Evolutionary conservation across 495 filamentous ascomycete species (phyloP).

Genomic region (Bombardia bombarda): DNA sequence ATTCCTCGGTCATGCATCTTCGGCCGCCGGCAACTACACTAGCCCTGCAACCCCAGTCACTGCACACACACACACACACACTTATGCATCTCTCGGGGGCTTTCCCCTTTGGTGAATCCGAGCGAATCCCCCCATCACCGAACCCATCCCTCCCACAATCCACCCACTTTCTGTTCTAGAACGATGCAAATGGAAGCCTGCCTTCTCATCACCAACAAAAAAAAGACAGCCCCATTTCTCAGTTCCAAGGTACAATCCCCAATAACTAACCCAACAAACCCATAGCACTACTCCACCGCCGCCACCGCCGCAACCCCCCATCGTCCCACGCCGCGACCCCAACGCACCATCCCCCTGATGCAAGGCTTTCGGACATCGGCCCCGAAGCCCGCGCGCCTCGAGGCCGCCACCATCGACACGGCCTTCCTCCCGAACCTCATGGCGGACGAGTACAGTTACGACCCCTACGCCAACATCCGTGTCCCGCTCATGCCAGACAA

Average conservation of each 20-base stretch:
- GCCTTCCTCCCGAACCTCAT: constrained; percentile 30
- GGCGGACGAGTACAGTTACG: constrained; percentile 11
- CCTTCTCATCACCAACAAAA: no score
- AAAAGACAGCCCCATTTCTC: background rate
- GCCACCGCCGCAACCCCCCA: constrained; percentile 22
- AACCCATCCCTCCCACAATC: no score
- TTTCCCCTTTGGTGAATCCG: no score
- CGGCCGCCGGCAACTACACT: no score
- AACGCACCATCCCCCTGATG: constrained; percentile 35
- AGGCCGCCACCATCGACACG: constrained; percentile 29
- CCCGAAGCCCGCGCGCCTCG: constrained; percentile 15
- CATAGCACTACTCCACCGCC: constrained; percentile 17
- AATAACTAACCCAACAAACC: constrained; percentile 3
- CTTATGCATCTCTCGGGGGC: no score
- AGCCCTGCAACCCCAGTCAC: no score
- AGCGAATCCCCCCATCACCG: no score
- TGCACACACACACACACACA: no score
- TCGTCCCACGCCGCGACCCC: constrained; percentile 17
- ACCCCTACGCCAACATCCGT: constrained; percentile 31
- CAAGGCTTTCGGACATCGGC: constrained; percentile 41
- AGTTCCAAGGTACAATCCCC: background rate
- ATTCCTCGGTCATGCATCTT: no score
- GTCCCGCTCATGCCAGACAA: constrained; percentile 41
- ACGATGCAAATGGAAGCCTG: no score
- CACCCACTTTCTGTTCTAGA: no score